These are phyloP conservation scores for Boletales sp. DNA, from an alignment of 768 basidiomycete species.

Conservation along the genomic window DNA sequence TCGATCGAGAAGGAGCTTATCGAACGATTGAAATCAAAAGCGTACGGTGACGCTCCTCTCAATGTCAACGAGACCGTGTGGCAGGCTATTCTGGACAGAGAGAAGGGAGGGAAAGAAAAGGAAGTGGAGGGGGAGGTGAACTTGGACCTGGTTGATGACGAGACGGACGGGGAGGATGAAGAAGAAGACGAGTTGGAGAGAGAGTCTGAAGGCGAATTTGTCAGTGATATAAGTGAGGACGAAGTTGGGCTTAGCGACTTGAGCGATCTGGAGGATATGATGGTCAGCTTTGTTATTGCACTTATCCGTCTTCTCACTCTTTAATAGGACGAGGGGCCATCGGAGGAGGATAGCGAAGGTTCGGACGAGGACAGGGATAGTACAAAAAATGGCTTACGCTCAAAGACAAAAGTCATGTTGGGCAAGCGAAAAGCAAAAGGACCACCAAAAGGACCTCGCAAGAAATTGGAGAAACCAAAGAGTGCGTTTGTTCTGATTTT, in stretches of 20 bases:
- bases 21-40: conserved; percentile 92
- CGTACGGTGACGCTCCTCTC: conserved; percentile 94
- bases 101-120: conserved; percentile 48
- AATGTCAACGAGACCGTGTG: conserved; percentile 98
- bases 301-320: conserved; percentile 17
- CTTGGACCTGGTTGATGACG: conserved; percentile 48
- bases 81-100: conserved; percentile 85
- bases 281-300: conserved; percentile 39
- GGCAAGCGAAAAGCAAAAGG: conserved; percentile 68
- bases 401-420: conserved; percentile 44
- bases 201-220: conserved; percentile 53
- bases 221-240: conserved; percentile 54
- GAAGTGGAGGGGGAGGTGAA: conserved; percentile 41
- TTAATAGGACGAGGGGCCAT: conserved; percentile 30
- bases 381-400: conserved; percentile 33
- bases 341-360: conserved; percentile 42
- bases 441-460: conserved; percentile 39
- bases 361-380: conserved; percentile 37
- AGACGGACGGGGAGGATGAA: conserved; percentile 50
- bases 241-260: conserved; percentile 43
- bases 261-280: conserved; percentile 60
- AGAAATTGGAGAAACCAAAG: conserved; percentile 60
- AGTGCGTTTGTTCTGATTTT: conserved; percentile 38
- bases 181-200: conserved; percentile 46
- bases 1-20: conserved; percentile 96